Percentiles rank a stretch among this genome's conserved stretches.
Conservation (phyloP, 1,139 yeast species). For the Debaryomyces sp. region DNA sequence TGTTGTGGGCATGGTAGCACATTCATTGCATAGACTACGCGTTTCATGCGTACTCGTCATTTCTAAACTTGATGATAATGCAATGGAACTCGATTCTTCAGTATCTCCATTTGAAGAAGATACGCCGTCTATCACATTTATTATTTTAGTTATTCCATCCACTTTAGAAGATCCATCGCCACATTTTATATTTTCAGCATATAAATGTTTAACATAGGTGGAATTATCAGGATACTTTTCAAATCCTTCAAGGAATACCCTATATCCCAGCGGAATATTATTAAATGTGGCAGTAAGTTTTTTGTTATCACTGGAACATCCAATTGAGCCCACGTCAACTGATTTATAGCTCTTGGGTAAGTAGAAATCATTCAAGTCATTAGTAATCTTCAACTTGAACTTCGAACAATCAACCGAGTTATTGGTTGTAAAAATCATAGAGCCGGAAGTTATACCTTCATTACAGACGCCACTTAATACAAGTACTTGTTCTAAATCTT, state of each 20-base stretch:
- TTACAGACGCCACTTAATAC: constrained; percentile 19
- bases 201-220: constrained; percentile 14
- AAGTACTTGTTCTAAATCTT: constrained; percentile 18
- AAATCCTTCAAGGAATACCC: constrained; percentile 21
- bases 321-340: constrained; percentile 5
- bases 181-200: constrained; percentile 17
- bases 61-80: background rate
- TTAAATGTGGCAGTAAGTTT: constrained; percentile 13
- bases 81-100: background rate
- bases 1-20: background rate
- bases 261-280: constrained; percentile 12
- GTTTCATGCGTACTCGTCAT: background rate
- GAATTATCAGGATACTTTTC: constrained; percentile 13
- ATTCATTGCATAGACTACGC: background rate
- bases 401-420: constrained; percentile 17
- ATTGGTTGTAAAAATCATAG: constrained; percentile 15
- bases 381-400: constrained; percentile 15
- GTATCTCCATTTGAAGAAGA: constrained; percentile 9
- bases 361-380: constrained; percentile 19
- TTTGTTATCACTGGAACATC: constrained; percentile 12
- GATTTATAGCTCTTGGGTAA: constrained; percentile 15
- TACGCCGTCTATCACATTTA: constrained; percentile 16
- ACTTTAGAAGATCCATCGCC: constrained; percentile 14
- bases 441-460: constrained; percentile 18
- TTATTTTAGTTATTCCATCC: constrained; percentile 11